A percentile compares a stretch with the other conserved stretches of the same genome.
These are phyloP conservation scores for Polychaeton citri DNA, from an alignment of 2,329 filamentous ascomycete genomes.

Conservation along the genomic window DNA sequence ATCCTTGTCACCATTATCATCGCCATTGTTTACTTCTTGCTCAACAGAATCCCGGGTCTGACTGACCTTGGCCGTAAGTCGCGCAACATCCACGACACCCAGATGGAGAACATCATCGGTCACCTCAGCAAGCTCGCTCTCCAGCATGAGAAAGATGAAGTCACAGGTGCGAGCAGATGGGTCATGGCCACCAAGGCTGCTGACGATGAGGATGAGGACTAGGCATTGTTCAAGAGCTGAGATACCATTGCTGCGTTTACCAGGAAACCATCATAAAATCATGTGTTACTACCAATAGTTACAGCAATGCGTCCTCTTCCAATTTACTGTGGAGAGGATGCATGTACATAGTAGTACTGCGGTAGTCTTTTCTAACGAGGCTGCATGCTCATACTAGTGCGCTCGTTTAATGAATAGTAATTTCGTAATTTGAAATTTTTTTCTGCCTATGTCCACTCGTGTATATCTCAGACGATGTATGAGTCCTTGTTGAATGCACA, in stretches of 20 bases:
- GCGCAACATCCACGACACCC: constrained; percentile 47
- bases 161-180: constrained; percentile 30
- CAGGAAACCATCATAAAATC: background rate
- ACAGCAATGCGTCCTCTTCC: background rate
- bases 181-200: constrained; percentile 29
- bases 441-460: too few species aligned
- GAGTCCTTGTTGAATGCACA: too few species aligned
- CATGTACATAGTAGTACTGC: background rate
- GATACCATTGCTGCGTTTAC: background rate
- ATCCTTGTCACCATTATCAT: constrained; percentile 53
- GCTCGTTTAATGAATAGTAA: background rate
- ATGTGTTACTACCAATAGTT: background rate
- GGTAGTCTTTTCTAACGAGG: background rate
- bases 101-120: constrained; percentile 53
- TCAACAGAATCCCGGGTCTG: constrained; percentile 46
- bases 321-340: background rate
- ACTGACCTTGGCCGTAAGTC: constrained; percentile 51
- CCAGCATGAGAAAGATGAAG: constrained; percentile 42
- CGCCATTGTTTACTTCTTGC: constrained; percentile 50
- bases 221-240: constrained; percentile 9
- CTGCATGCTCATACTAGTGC: background rate
- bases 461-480: too few species aligned
- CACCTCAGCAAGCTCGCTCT: constrained; percentile 51
- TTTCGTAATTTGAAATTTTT: too few species aligned
- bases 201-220: constrained; percentile 37